Conservation (phyloP, 2,329 filamentous ascomycete genomes). For the Penicillium concentricum region DNA sequence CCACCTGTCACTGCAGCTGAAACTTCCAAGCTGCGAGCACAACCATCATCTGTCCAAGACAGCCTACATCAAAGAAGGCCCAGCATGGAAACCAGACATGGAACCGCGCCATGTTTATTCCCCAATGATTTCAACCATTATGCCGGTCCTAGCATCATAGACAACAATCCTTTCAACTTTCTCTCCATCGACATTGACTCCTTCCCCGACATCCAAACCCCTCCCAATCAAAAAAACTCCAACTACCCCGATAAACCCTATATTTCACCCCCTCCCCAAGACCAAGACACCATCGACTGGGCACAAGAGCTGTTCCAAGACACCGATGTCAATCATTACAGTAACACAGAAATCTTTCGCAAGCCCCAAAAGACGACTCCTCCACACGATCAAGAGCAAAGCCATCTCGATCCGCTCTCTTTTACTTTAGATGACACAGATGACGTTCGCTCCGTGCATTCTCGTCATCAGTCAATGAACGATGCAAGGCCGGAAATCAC, state of each 20-base stretch:
- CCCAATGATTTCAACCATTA: constrained; percentile 29
- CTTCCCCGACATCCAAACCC: constrained; percentile 18
- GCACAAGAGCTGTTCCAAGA: constrained; percentile 30
- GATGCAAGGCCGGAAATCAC: constrained; percentile 29
- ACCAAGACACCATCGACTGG: constrained; percentile 31
- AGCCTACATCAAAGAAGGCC: not conserved
- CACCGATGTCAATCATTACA: constrained; percentile 12
- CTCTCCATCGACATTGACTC: constrained; percentile 28
- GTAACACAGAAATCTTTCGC: constrained; percentile 12
- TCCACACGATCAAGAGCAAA: constrained; percentile 5
- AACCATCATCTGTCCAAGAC: not conserved
- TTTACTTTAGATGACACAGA: constrained; percentile 21
- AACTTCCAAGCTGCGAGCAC: not conserved
- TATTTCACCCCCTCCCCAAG: constrained; percentile 10
- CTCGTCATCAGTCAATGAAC: constrained; percentile 10
- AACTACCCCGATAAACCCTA: not conserved
- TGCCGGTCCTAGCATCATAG: constrained; percentile 2
- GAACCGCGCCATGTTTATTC: constrained; percentile 8
- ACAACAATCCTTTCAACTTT: constrained; percentile 21
- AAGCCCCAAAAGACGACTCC: not conserved
- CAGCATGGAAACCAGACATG: constrained; percentile 7
- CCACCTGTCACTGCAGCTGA: not conserved
- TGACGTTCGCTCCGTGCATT: not conserved
- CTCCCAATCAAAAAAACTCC: constrained; percentile 1
- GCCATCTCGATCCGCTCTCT: constrained; percentile 18